Conservation (phyloP, 1,284 basidiomycete genomes). For the Puccinia polysora region DNA sequence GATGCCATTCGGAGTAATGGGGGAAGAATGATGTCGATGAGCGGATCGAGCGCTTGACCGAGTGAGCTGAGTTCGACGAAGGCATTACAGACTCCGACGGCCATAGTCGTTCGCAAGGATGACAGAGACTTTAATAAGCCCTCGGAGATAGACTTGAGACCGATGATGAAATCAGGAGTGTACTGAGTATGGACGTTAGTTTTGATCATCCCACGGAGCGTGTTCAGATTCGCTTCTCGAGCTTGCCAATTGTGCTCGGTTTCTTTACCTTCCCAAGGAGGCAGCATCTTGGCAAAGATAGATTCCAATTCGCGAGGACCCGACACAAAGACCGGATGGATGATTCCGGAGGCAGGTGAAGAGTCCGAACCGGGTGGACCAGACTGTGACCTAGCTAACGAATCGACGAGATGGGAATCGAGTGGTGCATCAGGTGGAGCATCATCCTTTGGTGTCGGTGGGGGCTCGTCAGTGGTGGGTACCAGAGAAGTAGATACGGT, state of each 20-base stretch:
- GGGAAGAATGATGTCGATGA: constrained; percentile 69
- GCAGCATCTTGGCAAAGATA: constrained; percentile 35
- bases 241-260: constrained; percentile 92
- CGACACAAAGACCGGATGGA: constrained; percentile 33
- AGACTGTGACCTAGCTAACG: constrained; percentile 42
- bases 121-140: constrained; percentile 79
- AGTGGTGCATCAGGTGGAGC: neutral
- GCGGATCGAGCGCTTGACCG: constrained; percentile 67
- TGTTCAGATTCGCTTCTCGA: constrained; percentile 72
- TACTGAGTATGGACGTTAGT: constrained; percentile 73
- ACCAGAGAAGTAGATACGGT: neutral
- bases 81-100: constrained; percentile 71
- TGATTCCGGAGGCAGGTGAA: constrained; percentile 26
- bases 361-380: constrained; percentile 26
- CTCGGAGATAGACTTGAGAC: constrained; percentile 72
- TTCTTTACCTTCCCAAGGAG: constrained; percentile 67
- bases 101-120: constrained; percentile 86
- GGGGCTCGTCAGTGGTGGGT: neutral
- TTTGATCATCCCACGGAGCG: constrained; percentile 85
- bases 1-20: constrained; percentile 79
- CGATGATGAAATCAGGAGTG: constrained; percentile 66
- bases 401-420: neutral
- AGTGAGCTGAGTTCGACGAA: constrained; percentile 74
- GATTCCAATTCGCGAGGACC: constrained; percentile 42
- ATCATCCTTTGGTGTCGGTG: neutral